Base-by-base conservation (phyloP, 768 basidiomycete genomes). In the Nidula microcarpa region DNA sequence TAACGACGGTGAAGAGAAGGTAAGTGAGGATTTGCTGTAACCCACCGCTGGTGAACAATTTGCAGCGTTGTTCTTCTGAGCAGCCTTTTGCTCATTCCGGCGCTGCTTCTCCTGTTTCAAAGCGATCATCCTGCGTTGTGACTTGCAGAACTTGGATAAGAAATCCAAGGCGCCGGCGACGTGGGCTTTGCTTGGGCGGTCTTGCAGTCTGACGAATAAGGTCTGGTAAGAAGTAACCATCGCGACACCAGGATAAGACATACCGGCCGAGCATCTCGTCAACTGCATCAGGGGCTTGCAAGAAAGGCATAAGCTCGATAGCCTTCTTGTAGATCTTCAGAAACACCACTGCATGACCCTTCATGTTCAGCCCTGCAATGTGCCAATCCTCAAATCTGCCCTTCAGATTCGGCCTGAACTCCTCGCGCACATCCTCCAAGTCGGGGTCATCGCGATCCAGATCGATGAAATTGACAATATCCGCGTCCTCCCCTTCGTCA, bases 361-460 rank as follows among this genome's bases (percentile, higher is more conserved):
- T 76, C 48, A 81, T 61, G 23, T 23, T 23, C 23, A 23, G 23
- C 23, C 23, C 23, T 4, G 23, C 23, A 23, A 4, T 23, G 23
- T 23, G 23, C 86, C 86, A 89, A 9, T 79, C 79, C 30, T 80
- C 76, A 37, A 87, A 80, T 3, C 83, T 74, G 30, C 70, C 72
- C 62, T 80, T 80, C 56, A 86, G 62, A 55, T 74, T 73, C 0
- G 86, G 86, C 52, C 79, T 69, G 41, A 81, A 83, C 63, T 86
- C 82, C 37, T 85, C 84, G 47, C 77, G 68, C 46, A 87, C 49
- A 43, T 86, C 85, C 23, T 84, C 84, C 43, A 80, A 57, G 54
- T 86, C 84, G 0, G 80, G 71, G 47, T 86, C 84, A 9, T 68
- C 62, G 9, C 72, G 70, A 33, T 81, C 79, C 23, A 81, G 47